phyloP scores from a whole-genome alignment of 2,329 filamentous ascomycete species.

The Aspergillus aculeatus region DNA sequence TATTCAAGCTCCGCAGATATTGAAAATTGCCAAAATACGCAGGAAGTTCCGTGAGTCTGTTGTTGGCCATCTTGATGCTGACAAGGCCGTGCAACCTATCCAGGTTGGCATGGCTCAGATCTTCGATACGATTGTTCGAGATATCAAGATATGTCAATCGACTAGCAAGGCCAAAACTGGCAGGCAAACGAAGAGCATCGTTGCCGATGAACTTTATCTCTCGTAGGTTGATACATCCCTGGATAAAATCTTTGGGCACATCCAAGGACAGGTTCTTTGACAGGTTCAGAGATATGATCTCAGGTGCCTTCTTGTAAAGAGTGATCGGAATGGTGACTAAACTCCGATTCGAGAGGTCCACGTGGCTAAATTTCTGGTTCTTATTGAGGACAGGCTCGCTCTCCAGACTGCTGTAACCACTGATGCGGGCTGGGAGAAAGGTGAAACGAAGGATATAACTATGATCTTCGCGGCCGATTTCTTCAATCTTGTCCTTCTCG shows the following conservation, averaged over 20 bases:
- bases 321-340: slow-evolving; percentile 92
- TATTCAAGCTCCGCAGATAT: slow-evolving; percentile 76
- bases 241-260: slow-evolving; percentile 93
- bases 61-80: slow-evolving; percentile 91
- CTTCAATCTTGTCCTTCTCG: slow-evolving; percentile 81
- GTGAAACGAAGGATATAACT: slow-evolving; percentile 95
- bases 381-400: slow-evolving; percentile 77
- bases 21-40: slow-evolving; percentile 79
- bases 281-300: slow-evolving; percentile 92
- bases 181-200: slow-evolving; percentile 80
- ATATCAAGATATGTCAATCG: slow-evolving; percentile 87
- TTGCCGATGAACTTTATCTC: slow-evolving; percentile 97
- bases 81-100: slow-evolving; percentile 72
- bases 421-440: slow-evolving; percentile 86
- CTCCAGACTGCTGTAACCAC: slow-evolving; percentile 70
- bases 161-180: slow-evolving; percentile 76
- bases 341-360: slow-evolving; percentile 86
- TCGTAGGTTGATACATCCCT: slow-evolving; percentile 83
- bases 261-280: slow-evolving; percentile 90
- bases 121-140: slow-evolving; percentile 88
- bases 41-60: slow-evolving; percentile 76
- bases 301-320: slow-evolving; percentile 83
- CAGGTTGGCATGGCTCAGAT: slow-evolving; percentile 81
- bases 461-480: slow-evolving; percentile 93
- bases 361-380: slow-evolving; percentile 87